Evolutionary conservation across 1,284 basidiomycete genomes (phyloP).

Genomic region (Meripilus lineatus): DNA sequence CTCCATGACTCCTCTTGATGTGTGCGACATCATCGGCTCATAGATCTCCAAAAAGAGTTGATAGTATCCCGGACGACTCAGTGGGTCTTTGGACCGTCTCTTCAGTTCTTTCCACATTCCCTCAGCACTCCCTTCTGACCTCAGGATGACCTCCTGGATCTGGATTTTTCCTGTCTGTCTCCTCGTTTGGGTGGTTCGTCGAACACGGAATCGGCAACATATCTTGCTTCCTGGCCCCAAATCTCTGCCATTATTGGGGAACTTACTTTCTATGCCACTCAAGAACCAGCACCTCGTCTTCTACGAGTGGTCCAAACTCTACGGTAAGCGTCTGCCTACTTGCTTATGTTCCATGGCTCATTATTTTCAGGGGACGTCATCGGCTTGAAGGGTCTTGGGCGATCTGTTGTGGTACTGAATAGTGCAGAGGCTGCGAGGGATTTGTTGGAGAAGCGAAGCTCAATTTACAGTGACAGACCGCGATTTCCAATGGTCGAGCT

Average conservation of each 20-base stretch:
- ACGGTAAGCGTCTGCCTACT: not conserved
- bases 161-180: no score
- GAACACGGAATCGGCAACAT: no score
- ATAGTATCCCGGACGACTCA: no score
- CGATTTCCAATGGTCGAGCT: constrained; percentile 10
- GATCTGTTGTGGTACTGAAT: constrained; percentile 10
- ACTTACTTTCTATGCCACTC: not conserved
- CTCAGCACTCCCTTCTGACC: no score
- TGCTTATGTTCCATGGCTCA: not conserved
- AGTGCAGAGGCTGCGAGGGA: constrained; percentile 12
- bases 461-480: constrained; percentile 15
- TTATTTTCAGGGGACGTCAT: constrained; percentile 16
- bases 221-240: constrained; percentile 11
- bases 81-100: no score
- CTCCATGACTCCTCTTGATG: no score
- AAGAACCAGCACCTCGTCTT: not conserved
- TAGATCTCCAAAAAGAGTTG: no score
- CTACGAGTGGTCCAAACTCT: constrained; percentile 1
- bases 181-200: no score
- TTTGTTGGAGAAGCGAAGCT: constrained; percentile 18
- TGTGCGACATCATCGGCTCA: no score
- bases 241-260: constrained; percentile 1
- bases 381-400: constrained; percentile 12
- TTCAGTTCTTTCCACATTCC: no score
- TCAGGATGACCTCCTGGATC: no score